Evolutionary conservation across 768 basidiomycete species (phyloP).

Genomic region (Lactarius pseudohatsudake): DNA sequence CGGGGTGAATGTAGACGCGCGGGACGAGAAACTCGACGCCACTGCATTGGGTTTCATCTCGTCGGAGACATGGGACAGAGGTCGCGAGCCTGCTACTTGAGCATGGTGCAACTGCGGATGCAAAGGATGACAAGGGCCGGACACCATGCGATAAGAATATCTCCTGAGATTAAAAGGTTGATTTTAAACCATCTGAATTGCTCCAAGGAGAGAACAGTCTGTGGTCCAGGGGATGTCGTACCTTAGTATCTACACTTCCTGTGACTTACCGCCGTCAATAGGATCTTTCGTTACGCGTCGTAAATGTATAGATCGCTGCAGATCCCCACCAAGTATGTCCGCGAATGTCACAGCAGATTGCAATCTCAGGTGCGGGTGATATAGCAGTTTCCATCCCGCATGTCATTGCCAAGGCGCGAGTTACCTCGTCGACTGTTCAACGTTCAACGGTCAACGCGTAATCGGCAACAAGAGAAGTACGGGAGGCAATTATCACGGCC

Average conservation of each 20-base stretch:
- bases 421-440: too few relatives aligned
- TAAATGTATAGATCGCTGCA: too few relatives aligned
- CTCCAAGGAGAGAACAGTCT: neutral
- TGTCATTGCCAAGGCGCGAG: too few relatives aligned
- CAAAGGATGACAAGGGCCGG: neutral
- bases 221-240: neutral
- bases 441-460: too few relatives aligned
- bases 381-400: neutral
- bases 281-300: neutral
- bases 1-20: neutral
- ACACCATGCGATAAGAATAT: neutral
- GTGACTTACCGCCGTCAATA: neutral
- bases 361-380: neutral
- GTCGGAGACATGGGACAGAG: neutral
- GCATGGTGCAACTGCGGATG: neutral
- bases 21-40: neutral
- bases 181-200: neutral
- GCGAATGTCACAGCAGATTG: too few relatives aligned
- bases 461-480: too few relatives aligned
- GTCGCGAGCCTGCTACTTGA: neutral
- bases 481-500: too few relatives aligned
- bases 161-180: neutral
- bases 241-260: neutral
- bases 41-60: neutral
- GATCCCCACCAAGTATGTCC: too few relatives aligned